Percentiles rank a stretch among this genome's conserved stretches.
These are phyloP conservation scores for Boletellus emodensis DNA, from an alignment of 768 basidiomycete genomes.

Conservation along the genomic window DNA sequence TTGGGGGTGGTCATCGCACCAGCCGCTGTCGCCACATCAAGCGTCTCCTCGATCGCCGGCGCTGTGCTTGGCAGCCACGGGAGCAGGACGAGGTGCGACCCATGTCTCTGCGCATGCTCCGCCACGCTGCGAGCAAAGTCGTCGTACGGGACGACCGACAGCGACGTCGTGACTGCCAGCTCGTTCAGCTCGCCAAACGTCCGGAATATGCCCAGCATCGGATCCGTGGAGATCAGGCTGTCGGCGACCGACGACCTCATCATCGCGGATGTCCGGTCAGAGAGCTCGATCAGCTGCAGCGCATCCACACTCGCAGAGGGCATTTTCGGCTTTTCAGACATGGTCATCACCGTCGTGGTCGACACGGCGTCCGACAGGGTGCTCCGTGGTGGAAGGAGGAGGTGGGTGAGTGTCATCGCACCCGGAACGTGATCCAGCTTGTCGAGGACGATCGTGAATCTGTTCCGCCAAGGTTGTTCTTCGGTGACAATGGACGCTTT, in stretches of 20 bases:
- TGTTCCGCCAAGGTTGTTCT: constrained; percentile 41
- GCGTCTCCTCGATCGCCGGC: not conserved
- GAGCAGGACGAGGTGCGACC: constrained; percentile 72
- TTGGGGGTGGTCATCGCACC: constrained; percentile 12
- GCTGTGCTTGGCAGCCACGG: constrained; percentile 65
- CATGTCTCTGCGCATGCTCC: constrained; percentile 57
- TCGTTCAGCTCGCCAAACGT: constrained; percentile 74
- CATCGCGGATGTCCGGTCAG: constrained; percentile 61
- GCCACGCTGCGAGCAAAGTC: constrained; percentile 66
- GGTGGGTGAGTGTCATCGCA: constrained; percentile 85
- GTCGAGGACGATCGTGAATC: constrained; percentile 85
- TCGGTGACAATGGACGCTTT: constrained; percentile 9
- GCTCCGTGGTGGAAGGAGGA: constrained; percentile 50
- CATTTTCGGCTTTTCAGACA: constrained; percentile 7
- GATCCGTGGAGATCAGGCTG: constrained; percentile 65
- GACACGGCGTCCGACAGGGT: constrained; percentile 5
- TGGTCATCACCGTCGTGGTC: constrained; percentile 3
- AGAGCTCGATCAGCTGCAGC: constrained; percentile 80
- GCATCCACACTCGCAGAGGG: constrained; percentile 58
- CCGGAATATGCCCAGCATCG: constrained; percentile 66
- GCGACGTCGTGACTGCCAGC: constrained; percentile 56
- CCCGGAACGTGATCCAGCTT: constrained; percentile 85
- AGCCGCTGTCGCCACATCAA: not conserved
- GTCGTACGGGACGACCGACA: constrained; percentile 75
- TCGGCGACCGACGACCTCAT: constrained; percentile 66